Base-by-base conservation (phyloP, 2,329 filamentous ascomycete species). In the Fusarium penzigii region DNA sequence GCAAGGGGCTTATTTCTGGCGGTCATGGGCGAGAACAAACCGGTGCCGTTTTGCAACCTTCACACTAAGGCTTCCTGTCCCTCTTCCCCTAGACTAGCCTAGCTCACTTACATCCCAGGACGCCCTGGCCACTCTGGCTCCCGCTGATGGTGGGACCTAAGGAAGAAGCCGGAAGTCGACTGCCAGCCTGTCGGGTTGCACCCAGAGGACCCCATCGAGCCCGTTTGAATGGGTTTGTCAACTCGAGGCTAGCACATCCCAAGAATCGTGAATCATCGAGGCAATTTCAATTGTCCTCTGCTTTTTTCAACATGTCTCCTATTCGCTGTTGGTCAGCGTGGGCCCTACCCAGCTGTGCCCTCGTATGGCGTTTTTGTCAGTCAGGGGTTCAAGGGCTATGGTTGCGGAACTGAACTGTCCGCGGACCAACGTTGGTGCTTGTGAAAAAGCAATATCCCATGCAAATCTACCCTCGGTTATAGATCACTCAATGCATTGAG, bases 11-110 rank as follows among this genome's bases (percentile, higher is more conserved):
- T 36, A 25, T 25, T 36, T 36, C 13, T 11, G 32, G 32, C 13
- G 32, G 64, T 59, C 56, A 48, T 51, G 50, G 56, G 64, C 67
- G 67, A 68, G 65, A 69, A 70, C 57, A 68, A 68, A 68, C 66
- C 67, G 65, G 67, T 64, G 52, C 51, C 43, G 46, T 46, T 48
- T 38, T 48, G 39, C 51, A 47, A 38, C 48, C 44, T 57, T 58
- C 56, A 59, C 57, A 25, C 5, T 25, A 56, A 50, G 41, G 47
- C 52, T 48, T 57, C 51, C 52, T 52, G 20, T 25, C 20, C 20
- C 20, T 25, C 20, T 25, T 25, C 20, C 20, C 20, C 20, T 57
- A 55, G 52, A 44, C 34, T 44, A 49, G 39, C 50, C 48, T 50
- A 17, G 29, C 11, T 55, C 46, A 45, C 25, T 48, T 38, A 47